Percentiles rank a stretch among this genome's conserved stretches.
Conservation (phyloP, 208 protist genomes). For the Blechomonas ayalai region DNA sequence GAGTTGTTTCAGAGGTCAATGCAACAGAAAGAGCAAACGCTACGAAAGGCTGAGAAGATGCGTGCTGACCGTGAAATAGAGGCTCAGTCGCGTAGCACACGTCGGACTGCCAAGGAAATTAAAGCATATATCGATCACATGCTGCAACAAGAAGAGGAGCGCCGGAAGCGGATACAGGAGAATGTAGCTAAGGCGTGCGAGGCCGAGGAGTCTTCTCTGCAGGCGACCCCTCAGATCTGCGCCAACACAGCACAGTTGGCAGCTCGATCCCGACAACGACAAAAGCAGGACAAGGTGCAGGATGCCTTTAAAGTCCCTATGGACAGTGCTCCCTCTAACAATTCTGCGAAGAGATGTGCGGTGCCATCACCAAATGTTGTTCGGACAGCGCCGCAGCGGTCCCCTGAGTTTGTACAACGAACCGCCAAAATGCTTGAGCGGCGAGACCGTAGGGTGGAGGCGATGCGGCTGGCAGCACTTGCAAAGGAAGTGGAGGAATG, state of each 20-base stretch:
- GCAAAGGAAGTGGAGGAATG: conserved; percentile 24
- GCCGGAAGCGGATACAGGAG: conserved; percentile 7
- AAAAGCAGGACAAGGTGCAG: conserved; percentile 1
- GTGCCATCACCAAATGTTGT: neutral
- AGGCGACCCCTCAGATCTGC: conserved; percentile 4
- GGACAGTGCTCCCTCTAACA: conserved; percentile 3
- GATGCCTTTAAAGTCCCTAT: conserved; percentile 3
- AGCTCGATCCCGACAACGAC: conserved; percentile 15
- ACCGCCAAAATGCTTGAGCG: conserved; percentile 16
- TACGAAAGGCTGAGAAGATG: too few species aligned
- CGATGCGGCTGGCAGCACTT: conserved; percentile 13
- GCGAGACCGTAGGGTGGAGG: conserved; percentile 11
- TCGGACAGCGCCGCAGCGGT: neutral
- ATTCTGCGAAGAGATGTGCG: neutral
- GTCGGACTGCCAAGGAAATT: conserved; percentile 9
- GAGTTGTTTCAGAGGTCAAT: too few species aligned
- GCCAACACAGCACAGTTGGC: conserved; percentile 20
- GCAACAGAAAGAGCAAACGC: too few species aligned
- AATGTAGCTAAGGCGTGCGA: conserved; percentile 3
- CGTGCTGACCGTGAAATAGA: too few species aligned
- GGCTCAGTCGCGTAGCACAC: too few species aligned
- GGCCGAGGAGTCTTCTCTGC: conserved; percentile 3
- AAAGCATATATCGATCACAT: conserved; percentile 12
- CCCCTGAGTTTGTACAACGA: conserved; percentile 25
- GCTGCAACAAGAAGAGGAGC: conserved; percentile 18